Conservation (phyloP, 2,329 filamentous ascomycete species). For the Dactylellina parvicollis region DNA sequence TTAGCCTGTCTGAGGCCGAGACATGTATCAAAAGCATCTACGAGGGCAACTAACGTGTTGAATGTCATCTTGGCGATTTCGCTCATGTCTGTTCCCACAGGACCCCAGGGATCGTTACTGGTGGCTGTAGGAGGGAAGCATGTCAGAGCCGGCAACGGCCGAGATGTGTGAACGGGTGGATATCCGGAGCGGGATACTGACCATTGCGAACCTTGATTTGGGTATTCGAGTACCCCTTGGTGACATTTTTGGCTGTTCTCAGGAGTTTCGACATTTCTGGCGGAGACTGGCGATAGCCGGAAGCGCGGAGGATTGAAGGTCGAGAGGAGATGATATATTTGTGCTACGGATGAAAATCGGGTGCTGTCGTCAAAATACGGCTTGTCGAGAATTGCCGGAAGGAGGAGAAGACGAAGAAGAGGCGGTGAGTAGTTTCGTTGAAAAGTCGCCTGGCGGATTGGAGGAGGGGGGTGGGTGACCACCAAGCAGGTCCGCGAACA, state of each 20-base stretch:
- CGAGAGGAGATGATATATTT: neutral
- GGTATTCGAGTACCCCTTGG: slow-evolving; percentile 94
- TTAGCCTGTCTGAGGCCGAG: no score
- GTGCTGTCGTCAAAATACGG: neutral
- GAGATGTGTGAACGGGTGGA: neutral
- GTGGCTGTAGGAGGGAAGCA: slow-evolving; percentile 72
- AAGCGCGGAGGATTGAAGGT: slow-evolving; percentile 30
- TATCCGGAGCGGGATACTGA: slow-evolving; percentile 63
- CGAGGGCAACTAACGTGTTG: slow-evolving; percentile 90
- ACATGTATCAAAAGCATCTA: no score
- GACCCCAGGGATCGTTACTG: slow-evolving; percentile 98
- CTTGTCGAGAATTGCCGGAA: neutral
- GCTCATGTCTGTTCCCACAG: slow-evolving; percentile 96
- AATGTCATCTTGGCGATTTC: slow-evolving; percentile 98
- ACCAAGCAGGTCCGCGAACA: slow-evolving; percentile 23
- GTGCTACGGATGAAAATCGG: neutral
- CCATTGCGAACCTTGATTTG: slow-evolving; percentile 99
- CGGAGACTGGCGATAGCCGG: slow-evolving; percentile 5
- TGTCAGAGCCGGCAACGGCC: slow-evolving; percentile 57
- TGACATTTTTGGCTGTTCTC: slow-evolving; percentile 98
- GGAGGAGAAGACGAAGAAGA: neutral
- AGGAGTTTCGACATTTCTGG: slow-evolving; percentile 90
- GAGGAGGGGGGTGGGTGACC: slow-evolving; percentile 6
- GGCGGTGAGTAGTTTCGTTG: slow-evolving; percentile 6
- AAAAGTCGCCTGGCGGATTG: no score